Percentiles rank a stretch among this genome's conserved stretches.
Conservation (phyloP, 495 filamentous ascomycete species). For the Trichoderma parareesei region DNA sequence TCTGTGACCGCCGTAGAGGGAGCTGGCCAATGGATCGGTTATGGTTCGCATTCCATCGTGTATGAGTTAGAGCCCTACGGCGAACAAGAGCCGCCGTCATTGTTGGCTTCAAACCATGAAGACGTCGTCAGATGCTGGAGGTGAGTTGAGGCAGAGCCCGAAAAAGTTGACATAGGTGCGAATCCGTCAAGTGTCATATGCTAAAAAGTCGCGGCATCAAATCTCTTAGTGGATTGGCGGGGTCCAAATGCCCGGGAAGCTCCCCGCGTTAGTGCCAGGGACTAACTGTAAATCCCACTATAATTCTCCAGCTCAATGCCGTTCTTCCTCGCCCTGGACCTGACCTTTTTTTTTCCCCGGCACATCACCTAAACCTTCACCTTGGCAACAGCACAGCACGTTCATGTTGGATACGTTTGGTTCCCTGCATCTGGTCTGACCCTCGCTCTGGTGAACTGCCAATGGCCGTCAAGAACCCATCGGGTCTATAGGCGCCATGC, state of each 20-base stretch:
- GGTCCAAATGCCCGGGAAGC: background rate
- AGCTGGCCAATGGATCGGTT: background rate
- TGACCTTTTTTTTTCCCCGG: too few relatives aligned
- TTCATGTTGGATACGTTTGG: background rate
- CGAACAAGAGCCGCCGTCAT: slow-evolving; percentile 11
- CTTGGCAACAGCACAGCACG: background rate
- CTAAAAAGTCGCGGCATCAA: background rate
- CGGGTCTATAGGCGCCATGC: background rate
- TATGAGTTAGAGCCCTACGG: background rate
- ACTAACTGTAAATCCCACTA: background rate
- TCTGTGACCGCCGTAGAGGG: background rate
- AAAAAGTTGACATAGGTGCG: background rate
- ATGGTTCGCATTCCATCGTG: background rate
- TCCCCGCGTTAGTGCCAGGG: slow-evolving; percentile 6
- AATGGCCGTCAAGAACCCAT: background rate
- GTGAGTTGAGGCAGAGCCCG: background rate
- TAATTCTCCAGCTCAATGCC: background rate
- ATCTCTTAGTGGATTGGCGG: slow-evolving; percentile 4
- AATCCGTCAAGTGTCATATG: too few relatives aligned
- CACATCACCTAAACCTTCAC: background rate
- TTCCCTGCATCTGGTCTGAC: background rate
- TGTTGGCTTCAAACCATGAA: slow-evolving; percentile 4
- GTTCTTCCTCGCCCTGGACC: background rate
- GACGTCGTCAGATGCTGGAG: background rate
- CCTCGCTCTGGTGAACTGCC: background rate